These are phyloP conservation scores for Tolypocladium ovalisporum DNA, from an alignment of 2,329 filamentous ascomycete genomes.

Conservation along the genomic window DNA sequence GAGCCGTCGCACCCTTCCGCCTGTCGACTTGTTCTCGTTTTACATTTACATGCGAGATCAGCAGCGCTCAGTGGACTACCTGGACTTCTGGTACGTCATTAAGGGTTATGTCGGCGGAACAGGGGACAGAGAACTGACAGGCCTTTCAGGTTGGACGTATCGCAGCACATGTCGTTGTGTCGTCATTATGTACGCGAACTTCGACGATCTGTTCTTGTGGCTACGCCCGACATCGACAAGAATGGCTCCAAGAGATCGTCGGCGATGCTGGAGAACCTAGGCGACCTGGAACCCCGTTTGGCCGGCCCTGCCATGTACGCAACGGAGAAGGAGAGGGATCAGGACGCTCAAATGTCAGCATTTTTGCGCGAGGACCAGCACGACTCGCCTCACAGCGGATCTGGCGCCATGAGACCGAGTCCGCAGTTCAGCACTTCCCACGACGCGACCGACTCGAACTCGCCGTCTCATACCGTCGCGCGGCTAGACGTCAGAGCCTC, in stretches of 20 bases:
- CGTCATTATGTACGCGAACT: slow-evolving; percentile 95
- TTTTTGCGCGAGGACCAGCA: slow-evolving; percentile 65
- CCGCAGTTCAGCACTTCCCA: slow-evolving; percentile 49
- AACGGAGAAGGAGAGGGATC: slow-evolving; percentile 61
- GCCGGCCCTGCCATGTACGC: slow-evolving; percentile 52
- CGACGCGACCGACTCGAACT: slow-evolving; percentile 64
- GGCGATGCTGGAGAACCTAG: slow-evolving; percentile 60
- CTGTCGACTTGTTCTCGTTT: slow-evolving; percentile 95
- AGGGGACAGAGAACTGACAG: background rate
- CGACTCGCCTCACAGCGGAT: slow-evolving; percentile 44
- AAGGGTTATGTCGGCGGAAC: background rate
- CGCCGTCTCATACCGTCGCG: slow-evolving; percentile 73
- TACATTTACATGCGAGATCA: slow-evolving; percentile 99
- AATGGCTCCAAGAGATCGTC: slow-evolving; percentile 76
- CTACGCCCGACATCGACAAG: slow-evolving; percentile 83
- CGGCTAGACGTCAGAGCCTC: slow-evolving; percentile 84
- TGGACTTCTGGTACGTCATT: slow-evolving; percentile 81
- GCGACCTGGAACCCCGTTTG: slow-evolving; percentile 51
- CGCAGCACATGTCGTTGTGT: slow-evolving; percentile 96
- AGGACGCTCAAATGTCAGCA: slow-evolving; percentile 83
- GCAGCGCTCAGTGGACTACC: slow-evolving; percentile 92
- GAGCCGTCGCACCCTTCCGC: slow-evolving; percentile 84
- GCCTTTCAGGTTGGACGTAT: slow-evolving; percentile 83
- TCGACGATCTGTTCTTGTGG: slow-evolving; percentile 81
- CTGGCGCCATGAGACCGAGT: slow-evolving; percentile 33